These are phyloP conservation scores for Fraxinus floribunda DNA, from an alignment of 305 asterid species.

Conservation along the genomic window DNA sequence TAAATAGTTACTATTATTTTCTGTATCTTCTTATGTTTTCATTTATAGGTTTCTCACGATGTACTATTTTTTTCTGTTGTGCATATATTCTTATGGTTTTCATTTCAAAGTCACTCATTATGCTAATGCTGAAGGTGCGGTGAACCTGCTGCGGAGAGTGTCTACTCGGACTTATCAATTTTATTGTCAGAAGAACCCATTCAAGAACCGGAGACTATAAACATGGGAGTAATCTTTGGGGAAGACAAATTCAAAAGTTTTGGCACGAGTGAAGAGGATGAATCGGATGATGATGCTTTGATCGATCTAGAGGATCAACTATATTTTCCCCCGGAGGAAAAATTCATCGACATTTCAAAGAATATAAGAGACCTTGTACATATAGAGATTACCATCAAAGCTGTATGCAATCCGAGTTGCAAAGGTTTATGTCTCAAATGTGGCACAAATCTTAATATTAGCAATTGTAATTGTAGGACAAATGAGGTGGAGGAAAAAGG, in stretches of 20 bases:
- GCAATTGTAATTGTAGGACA: slow-evolving; percentile 45
- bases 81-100: not conserved
- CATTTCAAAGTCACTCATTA: not conserved
- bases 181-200: slow-evolving; percentile 70
- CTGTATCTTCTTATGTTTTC: not conserved
- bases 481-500: slow-evolving; percentile 35
- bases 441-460: slow-evolving; percentile 65
- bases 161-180: slow-evolving; percentile 70
- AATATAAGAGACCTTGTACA: slow-evolving; percentile 83
- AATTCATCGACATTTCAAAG: slow-evolving; percentile 77
- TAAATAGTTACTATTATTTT: not conserved
- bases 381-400: slow-evolving; percentile 71
- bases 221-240: slow-evolving; percentile 62
- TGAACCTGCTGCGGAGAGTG: slow-evolving; percentile 70
- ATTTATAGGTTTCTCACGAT: not conserved
- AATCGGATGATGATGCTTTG: slow-evolving; percentile 40
- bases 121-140: slow-evolving; percentile 64
- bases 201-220: slow-evolving; percentile 59
- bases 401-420: slow-evolving; percentile 67
- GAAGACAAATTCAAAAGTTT: slow-evolving; percentile 36
- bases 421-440: slow-evolving; percentile 75
- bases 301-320: slow-evolving; percentile 70
- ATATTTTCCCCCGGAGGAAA: slow-evolving; percentile 65
- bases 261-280: slow-evolving; percentile 21
- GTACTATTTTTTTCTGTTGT: not conserved